Percentiles rank a stretch among this genome's conserved stretches.
phyloP scores from a whole-genome alignment of 768 basidiomycete species.

The Trichaptum fuscoviolaceum region DNA sequence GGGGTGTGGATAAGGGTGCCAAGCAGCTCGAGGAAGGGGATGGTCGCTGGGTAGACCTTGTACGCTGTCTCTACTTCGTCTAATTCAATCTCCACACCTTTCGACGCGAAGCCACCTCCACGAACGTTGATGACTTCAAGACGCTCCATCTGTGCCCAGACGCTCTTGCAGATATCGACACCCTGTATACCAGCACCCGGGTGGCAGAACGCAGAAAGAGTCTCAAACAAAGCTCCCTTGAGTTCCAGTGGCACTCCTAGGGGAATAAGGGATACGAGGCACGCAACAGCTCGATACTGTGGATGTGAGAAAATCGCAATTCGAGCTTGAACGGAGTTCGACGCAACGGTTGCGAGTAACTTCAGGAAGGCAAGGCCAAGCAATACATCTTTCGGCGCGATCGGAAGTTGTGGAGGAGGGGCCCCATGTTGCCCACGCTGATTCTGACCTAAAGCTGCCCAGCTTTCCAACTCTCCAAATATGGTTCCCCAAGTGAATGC shows the following conservation, averaged over 20 bases:
- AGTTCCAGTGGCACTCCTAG: slow-evolving; percentile 84
- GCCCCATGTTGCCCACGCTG: slow-evolving; percentile 28
- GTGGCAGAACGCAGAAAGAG: slow-evolving; percentile 76
- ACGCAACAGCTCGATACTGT: slow-evolving; percentile 77
- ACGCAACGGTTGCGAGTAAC: slow-evolving; percentile 70
- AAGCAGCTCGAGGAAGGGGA: slow-evolving; percentile 81
- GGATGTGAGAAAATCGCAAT: slow-evolving; percentile 70
- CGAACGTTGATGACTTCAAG: slow-evolving; percentile 80
- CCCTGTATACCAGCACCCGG: slow-evolving; percentile 71
- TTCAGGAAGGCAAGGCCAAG: slow-evolving; percentile 78
- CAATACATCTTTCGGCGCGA: slow-evolving; percentile 67
- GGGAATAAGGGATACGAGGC: slow-evolving; percentile 72
- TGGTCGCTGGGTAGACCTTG: slow-evolving; percentile 80
- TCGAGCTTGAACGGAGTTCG: slow-evolving; percentile 71
- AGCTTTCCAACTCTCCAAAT: slow-evolving; percentile 70
- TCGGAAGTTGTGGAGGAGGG: slow-evolving; percentile 30
- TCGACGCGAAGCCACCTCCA: slow-evolving; percentile 47
- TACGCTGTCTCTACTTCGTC: slow-evolving; percentile 81
- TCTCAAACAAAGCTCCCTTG: slow-evolving; percentile 80
- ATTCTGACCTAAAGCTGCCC: slow-evolving; percentile 52
- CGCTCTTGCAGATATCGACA: slow-evolving; percentile 73
- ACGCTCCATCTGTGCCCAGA: slow-evolving; percentile 83
- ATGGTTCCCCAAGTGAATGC: slow-evolving; percentile 75
- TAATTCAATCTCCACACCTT: slow-evolving; percentile 82
- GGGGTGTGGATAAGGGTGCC: slow-evolving; percentile 79